These are phyloP conservation scores for Neurospora cerealis DNA, from an alignment of 495 filamentous ascomycete species.

Conservation along the genomic window DNA sequence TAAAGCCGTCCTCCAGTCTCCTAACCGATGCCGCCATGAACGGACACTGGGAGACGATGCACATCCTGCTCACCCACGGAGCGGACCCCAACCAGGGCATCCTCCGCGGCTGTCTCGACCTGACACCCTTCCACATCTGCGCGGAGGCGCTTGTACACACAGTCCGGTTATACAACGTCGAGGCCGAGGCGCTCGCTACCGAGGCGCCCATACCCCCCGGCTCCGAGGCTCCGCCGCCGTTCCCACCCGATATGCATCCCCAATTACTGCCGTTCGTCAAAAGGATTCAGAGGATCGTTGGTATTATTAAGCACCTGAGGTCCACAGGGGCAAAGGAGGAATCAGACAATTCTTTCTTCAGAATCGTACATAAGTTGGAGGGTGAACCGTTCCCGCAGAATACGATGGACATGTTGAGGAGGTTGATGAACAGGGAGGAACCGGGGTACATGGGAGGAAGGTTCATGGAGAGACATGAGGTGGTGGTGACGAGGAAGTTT, in stretches of 20 bases:
- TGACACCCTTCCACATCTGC: neutral
- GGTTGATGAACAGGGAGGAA: neutral
- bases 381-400: neutral
- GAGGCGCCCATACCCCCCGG: neutral
- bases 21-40: neutral
- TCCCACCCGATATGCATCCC: neutral
- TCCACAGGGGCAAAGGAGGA: neutral
- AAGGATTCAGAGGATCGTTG: neutral
- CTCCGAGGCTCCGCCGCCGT: neutral
- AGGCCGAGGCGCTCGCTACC: neutral
- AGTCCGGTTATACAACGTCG: neutral
- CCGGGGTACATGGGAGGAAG: neutral
- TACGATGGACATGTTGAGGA: neutral
- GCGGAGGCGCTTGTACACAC: neutral
- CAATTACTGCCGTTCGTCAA: neutral
- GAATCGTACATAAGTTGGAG: neutral
- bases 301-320: neutral
- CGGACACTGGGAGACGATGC: neutral
- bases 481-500: neutral
- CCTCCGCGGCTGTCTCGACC: neutral
- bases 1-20: neutral
- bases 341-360: neutral
- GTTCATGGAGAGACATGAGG: neutral
- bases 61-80: neutral
- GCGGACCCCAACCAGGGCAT: neutral